Evolutionary conservation across 139 green algal species (phyloP).

Genomic region (Tetradesmus obliquus): DNA sequence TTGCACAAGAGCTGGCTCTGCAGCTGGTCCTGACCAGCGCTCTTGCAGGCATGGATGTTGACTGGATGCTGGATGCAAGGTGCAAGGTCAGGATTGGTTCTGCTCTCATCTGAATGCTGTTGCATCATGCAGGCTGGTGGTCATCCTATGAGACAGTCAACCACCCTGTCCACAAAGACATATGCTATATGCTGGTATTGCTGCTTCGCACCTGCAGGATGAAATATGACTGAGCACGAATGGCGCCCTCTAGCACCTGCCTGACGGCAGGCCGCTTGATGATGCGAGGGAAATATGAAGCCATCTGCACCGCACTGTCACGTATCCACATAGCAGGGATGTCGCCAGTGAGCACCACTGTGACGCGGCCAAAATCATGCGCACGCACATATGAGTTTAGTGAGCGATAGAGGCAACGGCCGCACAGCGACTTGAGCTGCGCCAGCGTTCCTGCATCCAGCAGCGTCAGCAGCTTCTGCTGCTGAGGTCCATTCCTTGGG

Average conservation of each 20-base stretch:
- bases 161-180: no score
- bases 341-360: constrained; percentile 57
- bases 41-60: no score
- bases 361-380: constrained; percentile 47
- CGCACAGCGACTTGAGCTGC: constrained; percentile 54
- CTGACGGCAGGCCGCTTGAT: constrained; percentile 52
- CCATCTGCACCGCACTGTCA: constrained; percentile 70
- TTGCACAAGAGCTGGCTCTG: no score
- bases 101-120: no score
- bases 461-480: background rate
- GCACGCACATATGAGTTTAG: constrained; percentile 51
- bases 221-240: constrained; percentile 62
- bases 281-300: constrained; percentile 64
- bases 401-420: constrained; percentile 64
- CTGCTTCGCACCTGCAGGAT: constrained; percentile 50
- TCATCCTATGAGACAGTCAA: no score
- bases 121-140: no score
- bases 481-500: background rate
- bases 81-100: no score
- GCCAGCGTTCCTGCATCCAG: background rate
- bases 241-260: constrained; percentile 55
- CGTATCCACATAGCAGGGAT: constrained; percentile 72
- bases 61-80: no score
- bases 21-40: no score
- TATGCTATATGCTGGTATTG: no score